Evolutionary conservation across 2,329 filamentous ascomycete species (phyloP).

Genomic region (Chaetomiaceae sp.): DNA sequence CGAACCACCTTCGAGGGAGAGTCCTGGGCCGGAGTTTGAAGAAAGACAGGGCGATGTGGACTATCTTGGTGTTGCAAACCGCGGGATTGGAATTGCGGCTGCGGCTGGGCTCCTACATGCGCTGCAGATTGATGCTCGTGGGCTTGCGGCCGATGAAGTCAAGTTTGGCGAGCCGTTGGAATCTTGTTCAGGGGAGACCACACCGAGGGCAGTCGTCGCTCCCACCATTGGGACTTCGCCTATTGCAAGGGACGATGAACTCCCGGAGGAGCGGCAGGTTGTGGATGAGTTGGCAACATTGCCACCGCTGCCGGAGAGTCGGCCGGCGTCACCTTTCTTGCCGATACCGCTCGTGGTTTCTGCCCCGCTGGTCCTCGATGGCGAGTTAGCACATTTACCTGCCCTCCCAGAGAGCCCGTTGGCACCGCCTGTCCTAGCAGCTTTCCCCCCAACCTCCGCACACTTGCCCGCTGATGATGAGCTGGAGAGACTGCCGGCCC

Average conservation of each 20-base stretch:
- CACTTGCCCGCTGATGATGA: constrained; percentile 4
- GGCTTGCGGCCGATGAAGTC: constrained; percentile 1
- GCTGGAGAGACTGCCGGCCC: constrained; percentile 5
- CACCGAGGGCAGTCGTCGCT: constrained; percentile 13
- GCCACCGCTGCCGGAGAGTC: constrained; percentile 17
- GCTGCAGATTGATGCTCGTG: constrained; percentile 21
- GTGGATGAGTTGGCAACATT: constrained; percentile 2
- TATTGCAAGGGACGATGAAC: background rate
- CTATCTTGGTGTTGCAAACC: constrained; percentile 1
- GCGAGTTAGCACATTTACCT: background rate
- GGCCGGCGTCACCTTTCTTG: constrained; percentile 5
- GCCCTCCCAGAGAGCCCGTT: constrained; percentile 2
- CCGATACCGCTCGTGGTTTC: too few relatives aligned
- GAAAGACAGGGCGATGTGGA: constrained; percentile 30
- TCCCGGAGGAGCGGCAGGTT: background rate
- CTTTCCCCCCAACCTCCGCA: background rate
- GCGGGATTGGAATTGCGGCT: background rate
- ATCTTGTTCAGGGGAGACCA: constrained; percentile 20
- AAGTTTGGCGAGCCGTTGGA: constrained; percentile 15
- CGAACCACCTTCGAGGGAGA: constrained; percentile 32
- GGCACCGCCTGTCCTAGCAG: background rate
- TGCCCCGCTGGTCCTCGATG: background rate
- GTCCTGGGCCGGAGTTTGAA: constrained; percentile 29
- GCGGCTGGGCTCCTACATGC: background rate
- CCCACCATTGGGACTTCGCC: background rate